phyloP scores from a whole-genome alignment of 805 yeast species.

The Saccharomycopsis fibuligera region DNA sequence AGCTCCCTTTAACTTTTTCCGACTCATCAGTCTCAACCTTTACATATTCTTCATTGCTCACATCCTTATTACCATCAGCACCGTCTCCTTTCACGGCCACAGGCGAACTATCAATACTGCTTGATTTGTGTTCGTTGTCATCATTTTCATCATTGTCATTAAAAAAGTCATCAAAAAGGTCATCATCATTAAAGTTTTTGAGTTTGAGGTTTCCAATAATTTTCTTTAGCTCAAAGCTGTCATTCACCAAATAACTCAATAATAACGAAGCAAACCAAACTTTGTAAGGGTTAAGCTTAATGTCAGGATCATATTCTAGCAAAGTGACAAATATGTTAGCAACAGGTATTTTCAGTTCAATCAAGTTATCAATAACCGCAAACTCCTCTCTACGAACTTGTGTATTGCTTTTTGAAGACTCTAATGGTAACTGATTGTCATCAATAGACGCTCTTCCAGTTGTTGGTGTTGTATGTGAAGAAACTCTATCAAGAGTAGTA shows the following conservation, averaged over 20 bases:
- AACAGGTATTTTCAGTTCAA: slow-evolving; percentile 26
- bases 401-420: too few relatives aligned
- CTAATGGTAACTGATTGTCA: background rate
- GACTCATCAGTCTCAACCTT: background rate
- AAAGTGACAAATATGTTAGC: slow-evolving; percentile 66
- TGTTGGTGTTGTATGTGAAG: background rate
- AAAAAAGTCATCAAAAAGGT: slow-evolving; percentile 10
- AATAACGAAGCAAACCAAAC: slow-evolving; percentile 76
- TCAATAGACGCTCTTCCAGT: background rate
- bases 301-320: slow-evolving; percentile 68
- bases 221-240: background rate
- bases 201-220: background rate
- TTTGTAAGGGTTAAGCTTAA: slow-evolving; percentile 76
- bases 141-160: slow-evolving; percentile 9
- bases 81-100: slow-evolving; percentile 1
- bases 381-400: background rate
- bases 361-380: background rate
- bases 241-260: slow-evolving; percentile 47
- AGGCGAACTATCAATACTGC: slow-evolving; percentile 9
- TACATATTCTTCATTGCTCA: background rate
- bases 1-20: background rate
- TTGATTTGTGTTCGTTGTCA: background rate
- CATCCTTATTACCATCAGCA: slow-evolving; percentile 40
- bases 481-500: slow-evolving; percentile 9
- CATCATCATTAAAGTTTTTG: slow-evolving; percentile 6